Base-by-base conservation (phyloP, 805 yeast species). In the Saturnispora saitoi region DNA sequence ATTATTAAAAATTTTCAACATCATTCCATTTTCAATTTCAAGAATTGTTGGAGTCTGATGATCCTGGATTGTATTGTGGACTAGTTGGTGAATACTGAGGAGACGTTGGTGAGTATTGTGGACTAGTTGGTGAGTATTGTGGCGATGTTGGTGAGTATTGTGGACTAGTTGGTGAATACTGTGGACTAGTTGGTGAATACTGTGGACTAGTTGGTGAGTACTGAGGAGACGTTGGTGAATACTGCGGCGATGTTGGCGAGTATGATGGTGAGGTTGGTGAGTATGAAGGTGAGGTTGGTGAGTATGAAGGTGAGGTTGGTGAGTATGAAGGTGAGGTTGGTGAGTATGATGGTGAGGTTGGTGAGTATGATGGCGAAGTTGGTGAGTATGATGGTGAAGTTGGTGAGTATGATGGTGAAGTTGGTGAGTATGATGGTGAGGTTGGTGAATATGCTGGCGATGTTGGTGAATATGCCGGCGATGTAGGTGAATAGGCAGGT, bases 261-360 rank as follows among this genome's bases (percentile, higher is more conserved):
- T 86, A 83, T 7, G 70, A 63, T 49, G 91, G 90, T 3, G 80
- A 75, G 0, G 88, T 85, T 43, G 95, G 95, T 1, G 83, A 74
- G 65, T 87, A 87, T 1, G 72, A 63, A 54, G 95, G 95, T 7
- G 0, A 89, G 81, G 95, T 86, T 53, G 93, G 91, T 0, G 79
- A 71, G 60, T 83, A 83, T 4, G 67, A 58, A 54, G 85, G 85
- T 1, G 85, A 78, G 0, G 93, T 85, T 45, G 95, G 95, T 3
- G 82, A 73, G 63, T 87, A 89, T 9, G 73, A 61, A 58, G 95
- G 95, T 0, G 90, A 81, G 0, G 95, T 85, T 53, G 95, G 95
- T 0, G 84, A 75, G 59, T 82, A 83, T 14, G 67, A 57, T 52
- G 90, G 89, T 4, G 82, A 74, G 0, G 90, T 81, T 38, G 90